Conservation (phyloP, 2,329 filamentous ascomycete species). For the Byssoonygena ceratinophila region DNA sequence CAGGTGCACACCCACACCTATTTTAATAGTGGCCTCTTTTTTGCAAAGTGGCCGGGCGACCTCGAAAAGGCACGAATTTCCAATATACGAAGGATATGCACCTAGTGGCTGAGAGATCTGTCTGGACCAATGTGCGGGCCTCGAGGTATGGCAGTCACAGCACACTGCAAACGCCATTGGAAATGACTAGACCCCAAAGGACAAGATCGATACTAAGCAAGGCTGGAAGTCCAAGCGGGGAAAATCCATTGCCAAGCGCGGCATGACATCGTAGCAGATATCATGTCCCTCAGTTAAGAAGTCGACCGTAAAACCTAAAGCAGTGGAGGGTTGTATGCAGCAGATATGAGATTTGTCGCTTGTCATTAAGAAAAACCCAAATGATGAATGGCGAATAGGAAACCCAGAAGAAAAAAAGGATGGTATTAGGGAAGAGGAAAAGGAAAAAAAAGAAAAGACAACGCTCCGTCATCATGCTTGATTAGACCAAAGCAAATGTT, state of each 20-base stretch:
- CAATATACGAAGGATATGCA: conserved; percentile 1
- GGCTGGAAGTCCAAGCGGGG: neutral
- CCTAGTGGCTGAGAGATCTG: neutral
- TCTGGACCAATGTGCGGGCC: neutral
- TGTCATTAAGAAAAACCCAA: conserved; percentile 1
- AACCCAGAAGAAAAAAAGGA: neutral
- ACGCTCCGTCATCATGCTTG: neutral
- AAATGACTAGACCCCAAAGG: too few relatives aligned
- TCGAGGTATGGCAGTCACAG: neutral
- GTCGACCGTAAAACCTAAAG: neutral
- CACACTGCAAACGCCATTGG: neutral
- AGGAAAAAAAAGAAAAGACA: conserved; percentile 2
- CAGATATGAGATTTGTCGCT: neutral
- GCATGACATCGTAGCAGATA: neutral
- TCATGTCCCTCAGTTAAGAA: neutral
- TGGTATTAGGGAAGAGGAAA: neutral
- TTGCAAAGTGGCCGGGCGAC: neutral
- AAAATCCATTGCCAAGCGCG: neutral
- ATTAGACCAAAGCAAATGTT: neutral
- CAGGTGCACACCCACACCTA: neutral
- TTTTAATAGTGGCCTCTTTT: neutral
- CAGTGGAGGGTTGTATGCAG: conserved; percentile 4
- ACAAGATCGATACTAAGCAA: neutral
- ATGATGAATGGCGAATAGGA: neutral
- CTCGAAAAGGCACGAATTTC: neutral